These are phyloP conservation scores for Flueggea neowawraea DNA, from an alignment of 441 rosid species.

Conservation along the genomic window DNA sequence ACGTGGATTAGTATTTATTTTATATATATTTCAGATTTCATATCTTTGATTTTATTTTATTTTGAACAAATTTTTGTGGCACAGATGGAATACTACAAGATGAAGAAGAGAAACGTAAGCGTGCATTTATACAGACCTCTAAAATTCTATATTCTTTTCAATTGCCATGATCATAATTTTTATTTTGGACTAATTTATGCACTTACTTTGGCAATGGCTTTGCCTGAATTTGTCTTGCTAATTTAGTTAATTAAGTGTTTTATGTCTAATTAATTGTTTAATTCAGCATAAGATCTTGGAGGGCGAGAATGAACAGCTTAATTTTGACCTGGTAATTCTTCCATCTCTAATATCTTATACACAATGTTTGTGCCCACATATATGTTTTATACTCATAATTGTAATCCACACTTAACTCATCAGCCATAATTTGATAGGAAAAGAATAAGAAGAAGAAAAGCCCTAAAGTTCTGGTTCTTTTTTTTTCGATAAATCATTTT, in stretches of 20 bases:
- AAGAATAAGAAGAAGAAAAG: no score
- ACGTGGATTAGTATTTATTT: no score
- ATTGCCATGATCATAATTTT: background rate
- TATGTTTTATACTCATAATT: background rate
- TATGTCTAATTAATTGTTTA: no score
- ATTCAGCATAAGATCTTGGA: conserved; percentile 48
- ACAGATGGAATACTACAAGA: conserved; percentile 48
- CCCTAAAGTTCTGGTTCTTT: no score
- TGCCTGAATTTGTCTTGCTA: background rate
- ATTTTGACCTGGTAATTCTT: conserved; percentile 40
- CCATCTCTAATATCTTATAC: background rate
- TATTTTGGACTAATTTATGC: background rate
- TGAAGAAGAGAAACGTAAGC: conserved; percentile 57
- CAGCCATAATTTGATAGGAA: no score
- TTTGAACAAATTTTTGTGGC: conserved; percentile 2
- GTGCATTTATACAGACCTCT: no score
- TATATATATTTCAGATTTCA: background rate
- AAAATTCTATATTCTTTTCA: no score
- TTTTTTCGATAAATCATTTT: no score
- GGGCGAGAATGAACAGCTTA: conserved; percentile 53
- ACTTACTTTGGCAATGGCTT: background rate
- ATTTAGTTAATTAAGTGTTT: no score
- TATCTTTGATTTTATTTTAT: background rate
- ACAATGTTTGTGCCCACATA: no score
- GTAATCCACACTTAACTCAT: no score